Evolutionary conservation across 1,284 basidiomycete species (phyloP), one percentile per base, ranked within the genome.

Genomic region (Vanrija sp.): DNA sequence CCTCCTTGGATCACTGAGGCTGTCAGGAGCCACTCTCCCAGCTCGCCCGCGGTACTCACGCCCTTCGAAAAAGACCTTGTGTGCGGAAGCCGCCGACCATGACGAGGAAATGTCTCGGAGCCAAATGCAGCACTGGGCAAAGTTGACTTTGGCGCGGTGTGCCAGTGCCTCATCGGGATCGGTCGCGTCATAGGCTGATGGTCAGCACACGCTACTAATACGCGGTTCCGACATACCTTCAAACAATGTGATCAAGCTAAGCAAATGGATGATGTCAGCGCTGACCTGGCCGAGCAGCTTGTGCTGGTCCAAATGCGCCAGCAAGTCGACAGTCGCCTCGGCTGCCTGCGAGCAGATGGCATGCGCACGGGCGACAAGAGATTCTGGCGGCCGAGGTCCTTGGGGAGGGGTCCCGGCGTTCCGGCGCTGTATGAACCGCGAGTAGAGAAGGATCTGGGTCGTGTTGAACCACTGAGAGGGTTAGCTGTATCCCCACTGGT

Each of bases 111-210:
- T 65, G 37, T 70, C 66, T 38, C 66, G 61, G 19, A 75, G 54
- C 72, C 72, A 75, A 16, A 63, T 59, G 44, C 72, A 75, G 53
- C 72, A 75, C 51, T 70, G 66, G 2, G 64, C 61, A 51, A 75
- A 73, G 49, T 73, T 69, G 35, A 61, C 45, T 44, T 71, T 68
- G 45, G 70, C 58, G 45, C 53, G 51, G 46, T 66, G 39, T 20
- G 70, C 61, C 15, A 64, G 47, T 16, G 48, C 46, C 9, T 44
- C 48, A 47, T 67, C 63, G 15, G 58, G 42, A 20, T 58, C 53
- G 8, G 60, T 62, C 1, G 61, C 60, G 38, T 65, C 63, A 47
- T 58, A 66, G 9, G 64, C 66, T 65, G 35, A 10, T 22, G 23
- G 23, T n/a, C 19, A 15, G 23, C 12, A 4, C 31, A 14, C 45